phyloP scores from a whole-genome alignment of 2,329 filamentous ascomycete species.

The Dryadomyces quercus-mongolicae region DNA sequence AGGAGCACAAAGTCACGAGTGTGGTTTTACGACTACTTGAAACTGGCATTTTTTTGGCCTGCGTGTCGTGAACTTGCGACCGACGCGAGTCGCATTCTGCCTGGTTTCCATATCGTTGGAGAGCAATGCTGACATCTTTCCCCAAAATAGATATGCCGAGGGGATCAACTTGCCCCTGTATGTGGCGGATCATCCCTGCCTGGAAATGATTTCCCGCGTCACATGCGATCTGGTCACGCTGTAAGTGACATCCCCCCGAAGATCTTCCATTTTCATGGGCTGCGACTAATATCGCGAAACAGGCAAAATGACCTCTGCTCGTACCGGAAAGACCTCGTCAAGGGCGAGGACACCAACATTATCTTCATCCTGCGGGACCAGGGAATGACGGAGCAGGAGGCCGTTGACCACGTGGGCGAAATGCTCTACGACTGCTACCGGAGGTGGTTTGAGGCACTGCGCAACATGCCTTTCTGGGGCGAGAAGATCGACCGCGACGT shows the following conservation, averaged over 20 bases:
- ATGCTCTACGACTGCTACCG: conserved; percentile 1
- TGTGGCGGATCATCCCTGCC: neutral
- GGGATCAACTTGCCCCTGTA: neutral
- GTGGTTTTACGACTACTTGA: too few relatives aligned
- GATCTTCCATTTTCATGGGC: too few relatives aligned
- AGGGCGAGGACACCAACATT: neutral
- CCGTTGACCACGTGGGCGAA: neutral
- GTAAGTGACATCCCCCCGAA: too few relatives aligned
- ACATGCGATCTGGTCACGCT: neutral
- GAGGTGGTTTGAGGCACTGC: neutral
- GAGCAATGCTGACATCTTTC: too few relatives aligned
- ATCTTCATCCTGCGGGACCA: neutral
- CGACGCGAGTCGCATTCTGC: too few relatives aligned
- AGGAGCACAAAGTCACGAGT: too few relatives aligned
- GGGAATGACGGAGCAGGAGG: conserved; percentile 1
- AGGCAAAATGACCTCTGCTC: conserved; percentile 1
- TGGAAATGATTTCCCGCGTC: neutral
- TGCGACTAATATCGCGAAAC: too few relatives aligned
- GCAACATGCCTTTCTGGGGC: neutral
- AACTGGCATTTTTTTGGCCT: too few relatives aligned
- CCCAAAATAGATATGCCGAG: neutral
- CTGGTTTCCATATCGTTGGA: too few relatives aligned
- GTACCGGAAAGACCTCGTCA: neutral
- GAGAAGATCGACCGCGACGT: conserved; percentile 1
- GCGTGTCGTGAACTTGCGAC: too few relatives aligned